Conservation (phyloP, 768 basidiomycete genomes). For the Amanita rubescens region DNA sequence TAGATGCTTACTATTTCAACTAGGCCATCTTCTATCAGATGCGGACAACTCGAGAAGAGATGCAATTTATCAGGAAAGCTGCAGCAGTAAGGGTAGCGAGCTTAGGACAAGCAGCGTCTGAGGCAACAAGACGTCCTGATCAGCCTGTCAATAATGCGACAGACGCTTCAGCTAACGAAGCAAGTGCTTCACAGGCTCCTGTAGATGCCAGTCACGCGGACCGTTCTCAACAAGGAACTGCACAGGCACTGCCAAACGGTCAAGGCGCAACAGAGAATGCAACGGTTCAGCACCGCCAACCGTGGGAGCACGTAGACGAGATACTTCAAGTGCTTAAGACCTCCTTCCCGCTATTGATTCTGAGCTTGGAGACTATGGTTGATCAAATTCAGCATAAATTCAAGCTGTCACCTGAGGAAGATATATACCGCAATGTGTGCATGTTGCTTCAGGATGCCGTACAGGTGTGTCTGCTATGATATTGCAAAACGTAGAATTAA, state of each 20-base stretch:
- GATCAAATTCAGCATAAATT: conserved; percentile 90
- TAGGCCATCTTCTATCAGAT: conserved; percentile 95
- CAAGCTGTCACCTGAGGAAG: conserved; percentile 86
- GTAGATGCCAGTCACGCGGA: conserved; percentile 11
- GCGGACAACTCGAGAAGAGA: conserved; percentile 57
- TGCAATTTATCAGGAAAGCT: conserved; percentile 33
- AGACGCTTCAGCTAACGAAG: conserved; percentile 16
- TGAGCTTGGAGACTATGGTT: conserved; percentile 95
- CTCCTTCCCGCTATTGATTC: conserved; percentile 86
- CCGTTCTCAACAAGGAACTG: conserved; percentile 9
- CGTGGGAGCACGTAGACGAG: conserved; percentile 91
- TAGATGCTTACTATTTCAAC: conserved; percentile 6
- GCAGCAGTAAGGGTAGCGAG: conserved; percentile 28
- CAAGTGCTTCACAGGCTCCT: conserved; percentile 6
- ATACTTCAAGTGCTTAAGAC: conserved; percentile 92
- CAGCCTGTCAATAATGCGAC: conserved; percentile 20
- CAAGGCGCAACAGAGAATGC: conserved; percentile 16
- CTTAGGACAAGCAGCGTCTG: conserved; percentile 21
- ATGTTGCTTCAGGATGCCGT: conserved; percentile 85
- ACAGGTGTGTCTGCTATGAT: conserved; percentile 40
- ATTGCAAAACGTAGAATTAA: neutral
- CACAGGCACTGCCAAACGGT: conserved; percentile 11
- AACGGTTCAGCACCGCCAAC: conserved; percentile 43
- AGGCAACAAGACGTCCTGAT: conserved; percentile 23
- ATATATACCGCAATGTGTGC: conserved; percentile 85